phyloP scores from a whole-genome alignment of 2,329 filamentous ascomycete genomes.

The Beauveria sp. region DNA sequence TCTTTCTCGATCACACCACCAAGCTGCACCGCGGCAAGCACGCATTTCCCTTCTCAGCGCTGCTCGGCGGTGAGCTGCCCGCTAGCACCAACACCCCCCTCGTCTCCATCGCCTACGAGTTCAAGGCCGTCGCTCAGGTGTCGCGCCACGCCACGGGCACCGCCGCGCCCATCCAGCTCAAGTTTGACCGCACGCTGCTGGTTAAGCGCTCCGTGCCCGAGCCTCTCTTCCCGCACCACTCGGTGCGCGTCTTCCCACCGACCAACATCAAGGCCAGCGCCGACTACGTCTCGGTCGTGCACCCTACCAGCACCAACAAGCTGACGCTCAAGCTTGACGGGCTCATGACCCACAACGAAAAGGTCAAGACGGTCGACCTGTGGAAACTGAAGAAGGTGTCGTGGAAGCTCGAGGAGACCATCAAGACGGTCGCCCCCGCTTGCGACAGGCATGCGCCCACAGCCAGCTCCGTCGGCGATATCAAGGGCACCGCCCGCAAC shows the following conservation, averaged over 20 bases:
- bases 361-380: constrained; percentile 62
- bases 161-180: constrained; percentile 34
- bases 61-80: constrained; percentile 80
- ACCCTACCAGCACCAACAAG: constrained; percentile 76
- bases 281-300: constrained; percentile 72
- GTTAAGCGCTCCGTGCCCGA: constrained; percentile 71
- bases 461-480: constrained; percentile 33
- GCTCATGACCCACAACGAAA: constrained; percentile 63
- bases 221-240: constrained; percentile 75
- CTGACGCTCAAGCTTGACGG: constrained; percentile 77
- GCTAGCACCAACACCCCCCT: constrained; percentile 70
- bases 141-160: constrained; percentile 33
- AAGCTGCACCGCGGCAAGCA: constrained; percentile 52
- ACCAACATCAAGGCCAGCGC: constrained; percentile 87
- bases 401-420: constrained; percentile 87
- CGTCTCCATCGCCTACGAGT: constrained; percentile 68
- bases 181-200: constrained; percentile 59
- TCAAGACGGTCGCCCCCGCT: constrained; percentile 69
- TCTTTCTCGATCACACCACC: constrained; percentile 56
- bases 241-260: constrained; percentile 88
- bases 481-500: constrained; percentile 65
- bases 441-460: constrained; percentile 64
- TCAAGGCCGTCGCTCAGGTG: constrained; percentile 59
- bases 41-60: constrained; percentile 79
- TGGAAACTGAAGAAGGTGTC: constrained; percentile 89